Evolutionary conservation across 768 basidiomycete species (phyloP).

Genomic region (Hygrophorus pudorinus): DNA sequence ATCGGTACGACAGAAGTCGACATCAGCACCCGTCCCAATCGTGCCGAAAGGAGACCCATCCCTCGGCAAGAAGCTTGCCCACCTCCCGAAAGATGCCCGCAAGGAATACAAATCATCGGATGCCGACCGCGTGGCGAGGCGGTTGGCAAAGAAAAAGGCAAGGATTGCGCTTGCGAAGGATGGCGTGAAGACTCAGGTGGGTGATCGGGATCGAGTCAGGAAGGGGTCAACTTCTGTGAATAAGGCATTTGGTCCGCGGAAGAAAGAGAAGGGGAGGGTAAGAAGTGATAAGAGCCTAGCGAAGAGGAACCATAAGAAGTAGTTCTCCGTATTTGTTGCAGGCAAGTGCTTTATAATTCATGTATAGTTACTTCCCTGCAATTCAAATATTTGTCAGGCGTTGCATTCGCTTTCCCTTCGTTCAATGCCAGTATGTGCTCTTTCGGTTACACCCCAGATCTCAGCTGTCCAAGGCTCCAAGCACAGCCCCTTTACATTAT

Average conservation of each 20-base stretch:
- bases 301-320: slow-evolving; percentile 55
- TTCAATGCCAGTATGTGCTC: no score
- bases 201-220: slow-evolving; percentile 38
- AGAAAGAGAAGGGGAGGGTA: slow-evolving; percentile 26
- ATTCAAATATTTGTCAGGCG: no score
- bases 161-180: slow-evolving; percentile 35
- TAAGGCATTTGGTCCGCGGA: slow-evolving; percentile 11
- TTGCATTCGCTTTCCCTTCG: no score
- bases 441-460: no score
- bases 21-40: slow-evolving; percentile 13
- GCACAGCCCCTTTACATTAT: no score
- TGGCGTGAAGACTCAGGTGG: slow-evolving; percentile 24
- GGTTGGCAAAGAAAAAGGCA: slow-evolving; percentile 86
- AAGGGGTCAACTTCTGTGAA: slow-evolving; percentile 24
- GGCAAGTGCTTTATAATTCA: not conserved
- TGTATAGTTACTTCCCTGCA: not conserved
- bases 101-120: slow-evolving; percentile 76
- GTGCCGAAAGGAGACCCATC: slow-evolving; percentile 74
- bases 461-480: no score
- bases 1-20: not conserved
- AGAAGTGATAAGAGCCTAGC: slow-evolving; percentile 43
- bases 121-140: slow-evolving; percentile 68
- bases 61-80: slow-evolving; percentile 69
- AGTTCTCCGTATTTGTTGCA: slow-evolving; percentile 1
- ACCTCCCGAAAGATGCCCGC: slow-evolving; percentile 76